Evolutionary conservation across 2,329 filamentous ascomycete genomes (phyloP).

Genomic region (Aspergillus viridinutans): DNA sequence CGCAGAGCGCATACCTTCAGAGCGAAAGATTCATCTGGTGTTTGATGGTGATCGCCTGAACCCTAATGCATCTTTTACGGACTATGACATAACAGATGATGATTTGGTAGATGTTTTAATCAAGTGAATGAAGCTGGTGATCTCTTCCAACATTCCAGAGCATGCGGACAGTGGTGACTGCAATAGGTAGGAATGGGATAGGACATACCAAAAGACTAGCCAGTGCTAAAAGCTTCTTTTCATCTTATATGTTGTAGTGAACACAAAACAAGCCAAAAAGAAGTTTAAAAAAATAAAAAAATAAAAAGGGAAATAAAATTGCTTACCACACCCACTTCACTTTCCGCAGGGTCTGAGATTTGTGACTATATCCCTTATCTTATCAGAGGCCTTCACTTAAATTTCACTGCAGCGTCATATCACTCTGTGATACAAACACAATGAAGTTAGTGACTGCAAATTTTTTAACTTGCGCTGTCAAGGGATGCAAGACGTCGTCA

Average conservation of each 20-base stretch:
- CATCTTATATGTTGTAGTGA: background rate
- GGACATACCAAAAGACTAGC: no score
- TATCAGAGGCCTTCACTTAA: background rate
- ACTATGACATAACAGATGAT: conserved; percentile 69
- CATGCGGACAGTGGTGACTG: background rate
- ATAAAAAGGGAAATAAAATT: background rate
- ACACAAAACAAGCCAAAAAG: no score
- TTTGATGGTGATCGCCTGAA: conserved; percentile 74
- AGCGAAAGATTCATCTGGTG: conserved; percentile 56
- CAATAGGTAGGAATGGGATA: background rate
- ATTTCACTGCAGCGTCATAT: background rate
- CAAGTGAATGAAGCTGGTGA: conserved; percentile 34
- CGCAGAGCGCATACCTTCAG: conserved; percentile 48
- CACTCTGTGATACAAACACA: background rate
- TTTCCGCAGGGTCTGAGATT: background rate
- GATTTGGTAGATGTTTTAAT: conserved; percentile 72
- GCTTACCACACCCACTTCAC: background rate
- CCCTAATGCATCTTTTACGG: conserved; percentile 55
- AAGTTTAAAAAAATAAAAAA: no score
- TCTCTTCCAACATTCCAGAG: background rate
- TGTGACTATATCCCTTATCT: background rate
- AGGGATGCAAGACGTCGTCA: conserved; percentile 80
- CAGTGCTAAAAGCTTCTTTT: background rate
- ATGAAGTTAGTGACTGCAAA: conserved; percentile 98
- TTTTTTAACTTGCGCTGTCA: conserved; percentile 94